Evolutionary conservation across 192 early-diverging fungal genomes (phyloP), one percentile per base, ranked within the genome.

Genomic region (Obelidium mucronatum): DNA sequence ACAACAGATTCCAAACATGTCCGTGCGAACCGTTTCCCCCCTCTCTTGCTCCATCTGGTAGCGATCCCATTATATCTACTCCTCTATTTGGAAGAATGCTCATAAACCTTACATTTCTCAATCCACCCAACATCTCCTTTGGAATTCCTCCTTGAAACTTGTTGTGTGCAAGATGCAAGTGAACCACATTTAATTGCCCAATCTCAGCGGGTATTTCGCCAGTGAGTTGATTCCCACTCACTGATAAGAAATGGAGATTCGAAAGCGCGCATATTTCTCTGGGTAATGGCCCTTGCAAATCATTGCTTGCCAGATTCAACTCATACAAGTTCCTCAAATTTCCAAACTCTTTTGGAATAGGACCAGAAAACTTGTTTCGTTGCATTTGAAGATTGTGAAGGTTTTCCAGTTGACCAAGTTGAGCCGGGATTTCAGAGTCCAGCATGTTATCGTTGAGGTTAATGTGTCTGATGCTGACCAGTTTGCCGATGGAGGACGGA

Each of bases 301-400:
- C 8, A 22, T 51, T 51, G 48, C 22, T 51, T 8, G 48, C 48
- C 6, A 60, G 8, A 30, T 60, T 60, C 6, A 60, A 28, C 17
- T 60, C 17, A 26, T 60, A 8, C 58, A 60, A 28, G 8, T 60
- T 13, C 28, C n/a, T 6, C 58, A 60, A 26, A 28, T 60, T 60
- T 60, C 15, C 58, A 30, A 60, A 11, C 30, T 60, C 58, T n/a
- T 60, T 6, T 28, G 58, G 58, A 60, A 60, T 60, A 26, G 8
- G 8, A 26, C 58, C 58, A 26, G n/a, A 26, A 26, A 60, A 26
- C 30, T 60, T 6, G 30, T 60, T 60, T 17, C 58, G 11, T 8
- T 30, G 17, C n/a, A 60, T 11, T n/a, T 26, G 6, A 8, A 60
- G 30, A 6, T 17, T 8, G 6, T 11, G 17, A 13, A 60, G 28